Base-by-base conservation (phyloP, 495 filamentous ascomycete species). In the Hypoxylon fuscum region DNA sequence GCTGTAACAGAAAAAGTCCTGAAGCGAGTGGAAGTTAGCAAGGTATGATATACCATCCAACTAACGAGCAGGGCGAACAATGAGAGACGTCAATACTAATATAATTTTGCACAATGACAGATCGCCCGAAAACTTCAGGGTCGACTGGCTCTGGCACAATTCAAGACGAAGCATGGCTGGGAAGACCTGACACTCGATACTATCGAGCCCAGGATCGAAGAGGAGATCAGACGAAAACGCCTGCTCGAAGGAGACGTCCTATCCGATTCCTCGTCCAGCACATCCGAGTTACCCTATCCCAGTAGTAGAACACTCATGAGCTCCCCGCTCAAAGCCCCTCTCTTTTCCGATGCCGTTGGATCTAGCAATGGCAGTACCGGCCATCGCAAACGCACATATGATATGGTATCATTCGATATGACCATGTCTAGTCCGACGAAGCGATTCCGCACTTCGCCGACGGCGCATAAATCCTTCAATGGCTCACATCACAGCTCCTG, bases 151-250 rank as follows among this genome's bases (percentile, higher is more conserved):
- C 84, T 98, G 47, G 95, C 95, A 72, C 93, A 91, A 78, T 92
- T 96, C 85, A 99, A 97, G 78, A 91, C 93, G 49, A 90, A 94
- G 74, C 87, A 97, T 75, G 94, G 94, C 60, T 89, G 88, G 83
- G 86, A 93, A 72, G 84, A 90, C 73, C 82, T 92, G 51, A 85
- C 87, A 34, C 82, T 93, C 47, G 88, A 89, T 64, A 84, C 73
- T 18, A 88, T 94, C 70, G 91, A 90, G 74, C 85, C 86, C 59
- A 87, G 81, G 65, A 71, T 93, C 55, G 90, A 96, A 65, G 82
- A 88, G 61, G 85, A 90, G 65, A 76, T 91, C 49, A 85, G 86
- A 68, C 84, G 85, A 55, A 89, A 85, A 68, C 80, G 88, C 47
- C 73, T 77, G 43, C 85, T 80, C 20, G 86, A 85, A 60, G 83